Evolutionary conservation across 164 flowering plant species (phyloP).

Genomic region (Umbellularia californica): DNA sequence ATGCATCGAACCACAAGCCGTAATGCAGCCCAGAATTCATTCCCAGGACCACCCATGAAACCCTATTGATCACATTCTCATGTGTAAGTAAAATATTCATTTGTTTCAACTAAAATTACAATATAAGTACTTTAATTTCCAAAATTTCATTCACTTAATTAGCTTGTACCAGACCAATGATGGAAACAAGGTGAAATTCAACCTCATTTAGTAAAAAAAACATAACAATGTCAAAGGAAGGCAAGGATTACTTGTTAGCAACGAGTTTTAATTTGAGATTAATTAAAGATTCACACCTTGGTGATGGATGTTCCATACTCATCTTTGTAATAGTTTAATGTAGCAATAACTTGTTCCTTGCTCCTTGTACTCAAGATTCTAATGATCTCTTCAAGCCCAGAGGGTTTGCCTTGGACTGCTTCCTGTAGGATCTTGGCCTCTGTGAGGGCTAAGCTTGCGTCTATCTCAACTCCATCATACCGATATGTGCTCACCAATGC

Average conservation of each 20-base stretch:
- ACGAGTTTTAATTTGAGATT: background rate
- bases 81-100: background rate
- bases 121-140: background rate
- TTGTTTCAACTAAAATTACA: background rate
- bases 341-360: slow-evolving; percentile 67
- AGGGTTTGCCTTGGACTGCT: slow-evolving; percentile 41
- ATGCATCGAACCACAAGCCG: slow-evolving; percentile 60
- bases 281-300: slow-evolving; percentile 40
- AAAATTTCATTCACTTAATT: background rate
- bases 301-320: slow-evolving; percentile 52
- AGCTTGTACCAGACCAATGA: too few species aligned
- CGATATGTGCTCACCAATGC: slow-evolving; percentile 33
- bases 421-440: slow-evolving; percentile 59
- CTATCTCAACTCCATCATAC: slow-evolving; percentile 60
- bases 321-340: slow-evolving; percentile 62
- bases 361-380: slow-evolving; percentile 77
- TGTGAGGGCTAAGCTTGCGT: slow-evolving; percentile 43
- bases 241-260: background rate
- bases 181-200: too few species aligned
- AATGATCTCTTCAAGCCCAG: slow-evolving; percentile 58
- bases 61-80: background rate
- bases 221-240: background rate
- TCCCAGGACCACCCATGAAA: slow-evolving; percentile 31
- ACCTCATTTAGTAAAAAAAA: too few species aligned
- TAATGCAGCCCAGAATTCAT: slow-evolving; percentile 44